phyloP scores from a whole-genome alignment of 148 eudicot species.

The Camellia lanceoleosa region DNA sequence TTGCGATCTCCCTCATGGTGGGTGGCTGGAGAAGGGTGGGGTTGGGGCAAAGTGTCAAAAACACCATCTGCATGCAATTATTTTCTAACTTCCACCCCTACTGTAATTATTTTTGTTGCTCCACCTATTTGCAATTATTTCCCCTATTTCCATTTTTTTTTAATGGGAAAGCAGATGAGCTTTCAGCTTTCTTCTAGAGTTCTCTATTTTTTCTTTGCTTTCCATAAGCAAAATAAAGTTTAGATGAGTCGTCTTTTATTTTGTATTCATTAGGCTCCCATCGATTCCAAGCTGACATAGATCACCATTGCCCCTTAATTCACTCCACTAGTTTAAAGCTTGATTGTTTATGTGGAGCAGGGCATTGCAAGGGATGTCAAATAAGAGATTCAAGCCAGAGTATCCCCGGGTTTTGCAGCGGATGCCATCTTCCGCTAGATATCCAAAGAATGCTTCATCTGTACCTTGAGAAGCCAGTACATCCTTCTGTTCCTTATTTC shows the following conservation, averaged over 20 bases:
- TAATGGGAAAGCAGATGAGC: neutral
- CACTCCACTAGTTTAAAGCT: neutral
- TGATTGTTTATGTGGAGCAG: slow-evolving; percentile 29
- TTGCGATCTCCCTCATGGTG: too few species aligned
- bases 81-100: too few species aligned
- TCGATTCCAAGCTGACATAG: neutral
- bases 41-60: too few species aligned
- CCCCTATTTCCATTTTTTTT: too few species aligned
- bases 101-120: too few species aligned
- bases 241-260: neutral
- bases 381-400: slow-evolving; percentile 62
- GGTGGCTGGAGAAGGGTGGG: too few species aligned
- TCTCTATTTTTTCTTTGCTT: neutral
- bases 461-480: slow-evolving; percentile 40
- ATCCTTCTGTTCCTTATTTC: neutral
- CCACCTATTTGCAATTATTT: too few species aligned
- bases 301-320: slow-evolving; percentile 2
- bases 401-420: slow-evolving; percentile 48
- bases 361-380: slow-evolving; percentile 45
- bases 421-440: slow-evolving; percentile 53
- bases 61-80: too few species aligned
- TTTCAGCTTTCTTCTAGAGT: neutral
- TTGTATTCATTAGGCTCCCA: neutral
- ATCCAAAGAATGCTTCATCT: slow-evolving; percentile 52
- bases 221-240: neutral